Percentiles rank a stretch among this genome's conserved stretches.
Evolutionary conservation across 176 grass and related monocot genomes (phyloP).

Genomic region (Pontederia crassipes): DNA sequence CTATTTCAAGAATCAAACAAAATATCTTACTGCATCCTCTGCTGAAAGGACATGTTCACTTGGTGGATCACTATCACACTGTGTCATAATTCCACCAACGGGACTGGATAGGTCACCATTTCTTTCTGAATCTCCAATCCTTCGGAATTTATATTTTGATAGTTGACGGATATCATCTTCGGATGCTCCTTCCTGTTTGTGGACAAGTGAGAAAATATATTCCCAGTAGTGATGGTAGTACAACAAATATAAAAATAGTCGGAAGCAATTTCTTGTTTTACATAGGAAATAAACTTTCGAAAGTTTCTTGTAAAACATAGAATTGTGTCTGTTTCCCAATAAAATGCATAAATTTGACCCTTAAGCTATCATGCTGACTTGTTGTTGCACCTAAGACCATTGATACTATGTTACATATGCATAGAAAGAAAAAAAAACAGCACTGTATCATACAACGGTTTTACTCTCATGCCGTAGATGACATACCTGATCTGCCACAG

Average conservation of each 20-base stretch:
- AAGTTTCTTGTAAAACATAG: not conserved
- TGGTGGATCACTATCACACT: slow-evolving; percentile 59
- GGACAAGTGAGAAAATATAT: no score
- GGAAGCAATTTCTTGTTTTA: slow-evolving; percentile 18
- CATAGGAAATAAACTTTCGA: not conserved
- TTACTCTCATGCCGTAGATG: not conserved
- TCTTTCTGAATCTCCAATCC: slow-evolving; percentile 47
- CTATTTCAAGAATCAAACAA: no score
- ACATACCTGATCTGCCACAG: slow-evolving; percentile 82
- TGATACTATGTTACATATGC: no score
- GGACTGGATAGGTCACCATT: slow-evolving; percentile 40
- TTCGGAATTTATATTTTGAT: slow-evolving; percentile 63
- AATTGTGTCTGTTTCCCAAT: not conserved
- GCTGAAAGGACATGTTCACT: slow-evolving; percentile 61
- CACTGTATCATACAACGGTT: not conserved
- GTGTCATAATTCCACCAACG: slow-evolving; percentile 57
- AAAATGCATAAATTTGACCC: no score
- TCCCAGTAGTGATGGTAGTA: no score
- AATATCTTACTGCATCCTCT: slow-evolving; percentile 69
- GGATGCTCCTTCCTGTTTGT: slow-evolving; percentile 55
- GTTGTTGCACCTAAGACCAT: no score
- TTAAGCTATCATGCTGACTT: no score
- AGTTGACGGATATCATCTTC: slow-evolving; percentile 70
- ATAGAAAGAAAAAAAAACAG: not conserved
- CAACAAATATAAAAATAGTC: no score